Evolutionary conservation across 108 stramenopile species (phyloP), one percentile per base, ranked within the genome.

Genomic region (Stephanodiscus triporus): DNA sequence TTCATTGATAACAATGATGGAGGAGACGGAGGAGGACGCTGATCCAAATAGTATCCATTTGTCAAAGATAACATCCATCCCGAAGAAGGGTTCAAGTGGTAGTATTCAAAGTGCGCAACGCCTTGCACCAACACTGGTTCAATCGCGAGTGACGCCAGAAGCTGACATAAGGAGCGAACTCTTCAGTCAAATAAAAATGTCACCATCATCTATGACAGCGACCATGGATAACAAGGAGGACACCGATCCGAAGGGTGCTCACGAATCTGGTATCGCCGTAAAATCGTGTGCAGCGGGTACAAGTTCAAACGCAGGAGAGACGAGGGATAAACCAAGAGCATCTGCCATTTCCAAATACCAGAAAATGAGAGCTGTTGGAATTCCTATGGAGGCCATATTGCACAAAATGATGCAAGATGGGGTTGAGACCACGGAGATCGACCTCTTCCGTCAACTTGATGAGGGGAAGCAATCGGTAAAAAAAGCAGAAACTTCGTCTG

Each of bases 351-450:
- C 24, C 9, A 69, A 70, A 20, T 82, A 77, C 38, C 9, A 26
- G 22, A 83, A 83, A 61, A 83, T 83, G 82, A 55, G 50, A 27
- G 37, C 66, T 17, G 73, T 83, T 29, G 77, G 77, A 64, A 66
- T 78, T 48, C 82, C 82, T 14, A 20, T 67, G 20, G 55, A 50
- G 19, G 75, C 82, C 54, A 73, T 76, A 24, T 16, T 68, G 9
- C 77, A 78, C 13, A 78, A 78, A 17, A 76, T 83, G 75, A 54
- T 47, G 14, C 72, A 78, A 74, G 82, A 78, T 38, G 45, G 75
- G 14, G 23, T 74, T 4, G 70, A 64, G 6, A 22, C 27, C 20
- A 22, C 58, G 13, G 49, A 62, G 17, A 47, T 71, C 9, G 34
- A 71, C n/a, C 16, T 48, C 16, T 71, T 71, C 50, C 30, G 29